Evolutionary conservation across 2,329 filamentous ascomycete genomes (phyloP), one percentile per base, ranked within the genome.

Genomic region (Pestalotiopsis sp.): DNA sequence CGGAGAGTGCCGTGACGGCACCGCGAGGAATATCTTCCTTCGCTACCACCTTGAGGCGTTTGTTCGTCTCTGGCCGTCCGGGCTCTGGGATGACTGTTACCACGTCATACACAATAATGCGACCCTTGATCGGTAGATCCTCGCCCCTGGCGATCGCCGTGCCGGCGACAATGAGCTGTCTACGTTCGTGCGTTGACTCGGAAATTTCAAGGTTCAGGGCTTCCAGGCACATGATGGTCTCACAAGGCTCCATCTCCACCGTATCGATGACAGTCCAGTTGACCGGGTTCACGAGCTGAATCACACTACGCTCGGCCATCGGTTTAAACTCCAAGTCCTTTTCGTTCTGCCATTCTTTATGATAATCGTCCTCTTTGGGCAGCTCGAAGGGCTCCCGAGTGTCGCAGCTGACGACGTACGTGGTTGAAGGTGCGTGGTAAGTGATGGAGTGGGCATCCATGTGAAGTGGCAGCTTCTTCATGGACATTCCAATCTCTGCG

Each of bases 1-100:
- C 91, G 0, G 92, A 94, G 11, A 99, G 80, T 0, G 93, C 92
- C 14, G 95, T 97, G 26, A 99, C 93, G 3, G 94, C 94, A 10
- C 96, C 96, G 63, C 96, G 92, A n/a, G 89, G 87, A 30, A 98
- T 94, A 64, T 97, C 93, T 78, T 99, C 96, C 74, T 92, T 92
- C 4, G 93, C 92, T 17, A 98, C 86, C 3, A 97, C 86, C 77
- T 97, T 97, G 40, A 99, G 84, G 72, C 90, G 93, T 71, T 90
- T 91, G 78, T 94, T 92, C 1, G 93, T 97, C 78, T 98, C 94
- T 0, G 94, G 93, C 7, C 88, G 88, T 20, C 90, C 93, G 0
- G 94, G 94, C 70, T 98, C 91, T 0, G 96, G 95, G 1, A 98
- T 95, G 39, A 99, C 96, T 40, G 91, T 88, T 68, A 97, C 94